Evolutionary conservation across 2,329 filamentous ascomycete genomes (phyloP).

Genomic region (Beauveria asiatica): DNA sequence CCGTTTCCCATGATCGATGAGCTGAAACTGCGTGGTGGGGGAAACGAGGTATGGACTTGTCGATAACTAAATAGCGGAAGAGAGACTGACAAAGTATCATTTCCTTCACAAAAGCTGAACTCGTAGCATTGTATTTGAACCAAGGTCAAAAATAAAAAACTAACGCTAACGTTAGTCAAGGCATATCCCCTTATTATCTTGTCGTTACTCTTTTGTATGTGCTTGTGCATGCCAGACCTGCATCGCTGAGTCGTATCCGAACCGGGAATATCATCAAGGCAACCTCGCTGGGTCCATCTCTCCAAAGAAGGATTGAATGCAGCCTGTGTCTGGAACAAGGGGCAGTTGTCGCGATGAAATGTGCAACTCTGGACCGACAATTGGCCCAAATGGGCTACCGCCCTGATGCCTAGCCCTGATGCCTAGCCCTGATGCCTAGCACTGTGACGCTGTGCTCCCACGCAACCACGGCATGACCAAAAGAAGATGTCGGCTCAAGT

Average conservation of each 20-base stretch:
- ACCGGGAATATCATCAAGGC: background rate
- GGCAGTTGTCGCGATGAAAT: background rate
- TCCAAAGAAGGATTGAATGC: background rate
- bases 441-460: background rate
- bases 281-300: background rate
- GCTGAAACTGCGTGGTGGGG: background rate
- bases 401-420: background rate
- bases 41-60: background rate
- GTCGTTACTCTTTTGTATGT: background rate
- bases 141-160: no score
- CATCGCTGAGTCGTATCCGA: background rate
- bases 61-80: background rate
- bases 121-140: no score
- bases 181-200: background rate
- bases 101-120: background rate
- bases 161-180: no score
- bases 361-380: background rate
- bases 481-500: background rate
- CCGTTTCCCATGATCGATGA: constrained; percentile 6
- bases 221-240: no score
- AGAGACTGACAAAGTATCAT: background rate
- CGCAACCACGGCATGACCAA: background rate
- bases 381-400: background rate
- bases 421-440: background rate
- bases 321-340: background rate